Base-by-base conservation (phyloP, 768 basidiomycete species). In the Scleroderma citrinum region DNA sequence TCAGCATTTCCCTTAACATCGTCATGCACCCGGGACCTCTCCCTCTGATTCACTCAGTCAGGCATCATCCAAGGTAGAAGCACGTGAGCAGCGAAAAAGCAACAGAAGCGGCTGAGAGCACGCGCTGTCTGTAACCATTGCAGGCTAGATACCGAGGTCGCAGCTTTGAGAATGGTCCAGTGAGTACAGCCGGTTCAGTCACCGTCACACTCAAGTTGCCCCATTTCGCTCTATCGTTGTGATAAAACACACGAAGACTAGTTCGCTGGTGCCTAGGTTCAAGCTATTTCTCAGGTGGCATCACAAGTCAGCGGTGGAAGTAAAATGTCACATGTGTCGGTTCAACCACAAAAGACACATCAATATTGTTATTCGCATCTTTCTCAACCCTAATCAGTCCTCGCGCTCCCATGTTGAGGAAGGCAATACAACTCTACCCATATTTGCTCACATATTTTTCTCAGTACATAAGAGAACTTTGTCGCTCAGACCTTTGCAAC, bases 141-240 rank as follows among this genome's bases (percentile, higher is more conserved):
- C n/a, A n/a, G n/a, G 13, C 61, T 50, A 26, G 64, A 66, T 16
- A 39, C 23, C 1, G 64, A 68, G 11, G 35, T 14, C 23, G 45
- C 39, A 4, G 44, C 40, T 7, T 58, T 59, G 30, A 68, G 58
- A 39, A 56, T 21, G 61, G 54, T 46, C 57, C 64, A 20, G 20
- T 56, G 5, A 53, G 54, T 26, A 37, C 58, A 21, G 36, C 65
- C 16, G 54, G 51, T 23, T 36, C 39, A 29, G 56, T 66, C 64
- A 0, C 66, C 64, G n/a, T 68, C 72, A 1, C 77, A 81, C 49
- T 82, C 83, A 41, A 74, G 64, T 52, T 71, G 82, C 21, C 81
- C 82, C 0, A 85, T 85, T 59, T 85, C 84, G 5, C 84, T 83
- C 14, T 86, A 83, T 63, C 76, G 83, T 11, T 80, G 83, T 61